Evolutionary conservation across 2,329 filamentous ascomycete species (phyloP), one percentile per base, ranked within the genome.

Genomic region (Plectosphaerella plurivora): DNA sequence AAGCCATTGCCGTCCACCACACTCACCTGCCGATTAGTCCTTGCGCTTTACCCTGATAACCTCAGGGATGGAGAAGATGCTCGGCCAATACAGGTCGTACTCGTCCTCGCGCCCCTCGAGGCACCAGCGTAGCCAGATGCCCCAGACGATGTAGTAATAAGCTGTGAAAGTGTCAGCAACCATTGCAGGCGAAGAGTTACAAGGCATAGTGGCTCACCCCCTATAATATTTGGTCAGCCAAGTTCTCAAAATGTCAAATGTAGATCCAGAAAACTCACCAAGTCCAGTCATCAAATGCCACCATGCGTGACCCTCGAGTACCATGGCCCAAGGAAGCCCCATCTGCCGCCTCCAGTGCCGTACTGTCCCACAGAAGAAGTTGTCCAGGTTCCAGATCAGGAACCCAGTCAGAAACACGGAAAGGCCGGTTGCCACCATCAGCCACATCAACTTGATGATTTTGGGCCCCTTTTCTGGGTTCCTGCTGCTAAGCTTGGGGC

Each of bases 111-210:
- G 78, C 4, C 84, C 82, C 56, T 91, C 89, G 48, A 94, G 72
- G 60, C 88, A 91, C 56, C 87, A 84, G 41, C 89, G 82, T 16
- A 94, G 76, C 86, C 89, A 93, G 24, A 92, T 84, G 4, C 89
- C 87, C 89, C 90, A 95, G 14, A 84, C 75, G 59, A 95, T 90
- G 65, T 93, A 91, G 64, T 87, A 88, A 68, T 95, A 95, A 15
- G 89, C 89, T 65, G 52, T 39, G 12, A 41, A 35, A 10, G 12
- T 5, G 44, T 55, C 47, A 55, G 55, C 51, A 42, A 49, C 20
- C 12, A 16, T 1, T 16, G 14, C 7, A 18, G 14, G 7, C 25
- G 12, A 15, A 18, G 24, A 11, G 6, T 14, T 5, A 4, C 28
- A 33, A 33, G 11, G 28, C 2, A 33, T 33, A 12, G 7, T 3